Percentiles rank a stretch among this genome's conserved stretches.
These are phyloP conservation scores for Dendrothele bispora DNA, from an alignment of 768 basidiomycete species.

Conservation along the genomic window DNA sequence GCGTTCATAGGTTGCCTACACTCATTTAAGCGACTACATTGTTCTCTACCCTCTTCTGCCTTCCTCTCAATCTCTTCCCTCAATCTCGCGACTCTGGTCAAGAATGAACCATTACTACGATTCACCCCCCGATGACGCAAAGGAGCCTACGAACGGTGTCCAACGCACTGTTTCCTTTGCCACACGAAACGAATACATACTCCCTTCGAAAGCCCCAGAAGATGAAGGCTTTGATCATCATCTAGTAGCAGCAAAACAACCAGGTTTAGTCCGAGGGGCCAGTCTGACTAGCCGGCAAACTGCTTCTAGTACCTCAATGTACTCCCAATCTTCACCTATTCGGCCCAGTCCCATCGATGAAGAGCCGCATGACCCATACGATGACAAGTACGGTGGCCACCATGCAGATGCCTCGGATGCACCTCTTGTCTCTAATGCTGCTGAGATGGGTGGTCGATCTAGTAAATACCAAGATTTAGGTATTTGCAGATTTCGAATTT, in stretches of 20 bases:
- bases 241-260: conserved; percentile 9
- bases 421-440: conserved; percentile 48
- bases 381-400: conserved; percentile 20
- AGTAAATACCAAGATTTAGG: conserved; percentile 55
- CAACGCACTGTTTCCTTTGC: too few relatives aligned
- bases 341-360: too few relatives aligned
- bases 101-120: neutral
- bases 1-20: too few relatives aligned
- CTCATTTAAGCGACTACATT: neutral
- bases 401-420: conserved; percentile 29
- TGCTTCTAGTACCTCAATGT: neutral
- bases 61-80: neutral
- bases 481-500: conserved; percentile 17
- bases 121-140: neutral
- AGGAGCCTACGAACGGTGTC: too few relatives aligned
- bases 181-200: neutral
- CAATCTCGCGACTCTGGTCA: neutral
- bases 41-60: neutral
- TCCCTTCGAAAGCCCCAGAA: conserved; percentile 2
- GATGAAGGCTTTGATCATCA: conserved; percentile 22
- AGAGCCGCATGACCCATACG: conserved; percentile 25
- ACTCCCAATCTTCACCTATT: conserved; percentile 13
- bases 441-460: conserved; percentile 35
- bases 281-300: conserved; percentile 5
- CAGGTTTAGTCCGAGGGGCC: conserved; percentile 12